Percentiles rank a stretch among this genome's conserved stretches.
Conservation (phyloP, 192 early-diverging fungal species). For the Radiomyces spectabilis region DNA sequence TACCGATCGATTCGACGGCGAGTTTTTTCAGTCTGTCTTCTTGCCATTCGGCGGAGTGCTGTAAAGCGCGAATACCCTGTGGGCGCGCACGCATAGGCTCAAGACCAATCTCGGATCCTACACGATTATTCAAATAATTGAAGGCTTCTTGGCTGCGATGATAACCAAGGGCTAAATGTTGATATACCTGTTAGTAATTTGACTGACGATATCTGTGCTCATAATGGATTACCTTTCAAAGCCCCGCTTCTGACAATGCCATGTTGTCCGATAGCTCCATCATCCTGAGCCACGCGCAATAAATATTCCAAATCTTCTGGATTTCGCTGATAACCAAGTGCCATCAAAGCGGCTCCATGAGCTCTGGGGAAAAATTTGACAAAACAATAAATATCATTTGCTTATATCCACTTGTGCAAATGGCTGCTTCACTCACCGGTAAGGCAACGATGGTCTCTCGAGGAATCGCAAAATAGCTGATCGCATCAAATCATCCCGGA, state of each 20-base stretch:
- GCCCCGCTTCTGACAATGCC: constrained; percentile 27
- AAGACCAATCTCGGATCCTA: not conserved
- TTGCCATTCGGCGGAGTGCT: constrained; percentile 10
- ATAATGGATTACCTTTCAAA: constrained; percentile 20
- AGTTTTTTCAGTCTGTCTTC: constrained; percentile 3
- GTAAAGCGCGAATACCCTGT: not conserved
- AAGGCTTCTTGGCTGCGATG: constrained; percentile 32
- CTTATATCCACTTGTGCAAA: too few relatives aligned
- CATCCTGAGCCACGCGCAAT: constrained; percentile 27
- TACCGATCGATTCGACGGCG: constrained; percentile 14
- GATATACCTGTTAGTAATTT: not conserved
- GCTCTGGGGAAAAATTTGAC: constrained; percentile 12
- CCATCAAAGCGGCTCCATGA: constrained; percentile 15
- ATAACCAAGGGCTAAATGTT: constrained; percentile 19
- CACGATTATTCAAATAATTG: constrained; percentile 22
- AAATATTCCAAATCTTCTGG: constrained; percentile 33
- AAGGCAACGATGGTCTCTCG: too few relatives aligned
- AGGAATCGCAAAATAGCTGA: too few relatives aligned
- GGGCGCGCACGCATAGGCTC: too few relatives aligned
- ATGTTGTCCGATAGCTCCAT: constrained; percentile 28
- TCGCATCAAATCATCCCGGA: too few relatives aligned
- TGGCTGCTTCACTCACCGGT: too few relatives aligned
- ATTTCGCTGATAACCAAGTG: constrained; percentile 36
- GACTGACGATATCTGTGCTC: not conserved
- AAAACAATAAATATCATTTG: too few relatives aligned